Evolutionary conservation across 805 yeast genomes (phyloP), one percentile per base, ranked within the genome.

Genomic region (Cyberlindnera euphorbiae): DNA sequence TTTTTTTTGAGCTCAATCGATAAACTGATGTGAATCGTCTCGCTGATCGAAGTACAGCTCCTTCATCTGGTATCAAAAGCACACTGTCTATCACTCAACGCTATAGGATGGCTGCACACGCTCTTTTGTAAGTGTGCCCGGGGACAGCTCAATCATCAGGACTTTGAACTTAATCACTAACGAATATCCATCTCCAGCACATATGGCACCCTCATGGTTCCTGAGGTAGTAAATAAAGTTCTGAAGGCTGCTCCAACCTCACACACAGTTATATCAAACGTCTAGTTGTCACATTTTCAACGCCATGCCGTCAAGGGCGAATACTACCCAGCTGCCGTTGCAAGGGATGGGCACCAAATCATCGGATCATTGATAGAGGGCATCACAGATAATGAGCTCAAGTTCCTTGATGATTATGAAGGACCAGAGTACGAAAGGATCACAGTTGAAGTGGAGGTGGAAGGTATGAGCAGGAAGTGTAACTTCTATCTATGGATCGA

Each of bases 181-280:
- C 19, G 13, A n/a, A 12, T 26, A n/a, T 19, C 27, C 29, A 8
- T n/a, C 23, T 8, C 12, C 30, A 42, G 47, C 26, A 44, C 30
- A 15, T 43, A 43, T 21, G 47, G 47, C 13, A 41, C 45, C 2
- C 30, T 41, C 6, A 37, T 37, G 41, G 27, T 33, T 13, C 39
- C 41, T 3, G 22, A 15, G 5, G 35, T 41, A 8, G 34, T 41
- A 1, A 12, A 32, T 9, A 36, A 37, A 15, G 45, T 41, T 1
- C 35, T 41, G 11, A 5, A 13, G 9, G 14, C 32, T 1, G 12
- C 21, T 17, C 9, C 8, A 3, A 17, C 26, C 8, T 3, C 13
- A 11, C 32, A 23, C n/a, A 23, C 13, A 8, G 15, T 27, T 21
- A 26, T 31, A 15, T 28, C 10, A 5, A 22, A 18, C 19, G 47